Evolutionary conservation across 805 yeast species (phyloP).

Genomic region (Saccharomycopsis oosterbeekiorum): DNA sequence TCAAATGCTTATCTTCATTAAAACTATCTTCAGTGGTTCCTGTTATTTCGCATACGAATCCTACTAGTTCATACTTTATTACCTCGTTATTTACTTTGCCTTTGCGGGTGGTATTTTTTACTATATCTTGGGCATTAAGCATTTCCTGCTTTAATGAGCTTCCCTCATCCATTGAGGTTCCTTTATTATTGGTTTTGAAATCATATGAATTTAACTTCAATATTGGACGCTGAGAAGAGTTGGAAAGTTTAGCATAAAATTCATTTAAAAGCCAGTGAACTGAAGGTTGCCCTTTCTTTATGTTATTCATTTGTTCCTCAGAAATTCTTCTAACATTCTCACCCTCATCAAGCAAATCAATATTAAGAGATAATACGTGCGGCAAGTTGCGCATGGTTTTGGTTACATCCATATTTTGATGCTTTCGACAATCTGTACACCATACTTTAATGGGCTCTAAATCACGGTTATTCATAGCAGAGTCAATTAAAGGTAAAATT

Average conservation of each 20-base stretch:
- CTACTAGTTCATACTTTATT: conserved; percentile 50
- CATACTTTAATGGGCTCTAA: conserved; percentile 38
- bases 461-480: conserved; percentile 40
- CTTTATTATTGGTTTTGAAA: conserved; percentile 18
- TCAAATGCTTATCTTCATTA: conserved; percentile 45
- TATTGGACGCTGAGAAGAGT: conserved; percentile 26
- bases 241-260: conserved; percentile 39
- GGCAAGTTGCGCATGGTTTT: conserved; percentile 49
- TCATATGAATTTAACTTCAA: conserved; percentile 28
- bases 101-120: neutral
- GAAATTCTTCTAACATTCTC: conserved; percentile 32
- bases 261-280: conserved; percentile 51
- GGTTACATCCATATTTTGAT: conserved; percentile 46
- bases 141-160: neutral
- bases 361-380: conserved; percentile 51
- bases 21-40: conserved; percentile 36
- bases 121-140: neutral
- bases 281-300: conserved; percentile 6
- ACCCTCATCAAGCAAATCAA: conserved; percentile 50
- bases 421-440: conserved; percentile 42
- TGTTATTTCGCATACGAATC: conserved; percentile 57
- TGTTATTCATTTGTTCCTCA: conserved; percentile 1
- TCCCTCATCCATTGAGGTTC: neutral
- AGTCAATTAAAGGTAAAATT: conserved; percentile 50
- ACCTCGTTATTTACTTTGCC: conserved; percentile 17